Conservation (phyloP, 257 asterid genomes). For the Coffea eugenioides region DNA sequence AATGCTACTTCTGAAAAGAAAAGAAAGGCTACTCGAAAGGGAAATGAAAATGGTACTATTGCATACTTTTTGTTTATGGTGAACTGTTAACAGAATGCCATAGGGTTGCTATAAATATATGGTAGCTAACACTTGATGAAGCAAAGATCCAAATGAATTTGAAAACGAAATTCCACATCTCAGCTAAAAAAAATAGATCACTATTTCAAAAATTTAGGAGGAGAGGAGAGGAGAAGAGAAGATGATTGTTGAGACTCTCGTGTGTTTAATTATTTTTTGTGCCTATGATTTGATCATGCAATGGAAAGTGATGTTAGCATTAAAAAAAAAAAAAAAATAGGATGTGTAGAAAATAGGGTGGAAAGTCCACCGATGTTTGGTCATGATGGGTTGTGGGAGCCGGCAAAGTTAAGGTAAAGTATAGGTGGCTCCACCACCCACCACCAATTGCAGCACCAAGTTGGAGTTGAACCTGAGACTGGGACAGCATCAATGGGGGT, state of each 20-base stretch:
- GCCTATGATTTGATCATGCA: not conserved
- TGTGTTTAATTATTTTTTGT: not conserved
- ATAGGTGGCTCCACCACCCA: slow-evolving; percentile 1
- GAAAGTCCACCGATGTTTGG: slow-evolving; percentile 7
- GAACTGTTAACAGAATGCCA: not conserved
- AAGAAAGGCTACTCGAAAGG: no score
- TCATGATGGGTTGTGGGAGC: slow-evolving; percentile 5
- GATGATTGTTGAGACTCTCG: not conserved
- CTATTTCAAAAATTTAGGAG: not conserved
- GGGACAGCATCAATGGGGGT: slow-evolving; percentile 1
- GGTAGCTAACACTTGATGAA: not conserved
- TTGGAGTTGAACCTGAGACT: not conserved
- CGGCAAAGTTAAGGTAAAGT: not conserved
- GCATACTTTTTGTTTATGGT: not conserved
- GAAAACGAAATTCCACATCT: not conserved
- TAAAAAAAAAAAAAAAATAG: not conserved
- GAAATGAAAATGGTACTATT: no score
- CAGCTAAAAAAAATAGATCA: not conserved
- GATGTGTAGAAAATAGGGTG: not conserved
- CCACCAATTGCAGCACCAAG: not conserved
- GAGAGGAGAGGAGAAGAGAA: not conserved
- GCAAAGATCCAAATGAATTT: not conserved
- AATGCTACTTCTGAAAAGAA: no score
- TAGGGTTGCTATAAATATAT: not conserved
- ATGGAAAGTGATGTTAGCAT: not conserved